Conservation (phyloP, 495 filamentous ascomycete genomes). For the Parathielavia hyrcaniae region DNA sequence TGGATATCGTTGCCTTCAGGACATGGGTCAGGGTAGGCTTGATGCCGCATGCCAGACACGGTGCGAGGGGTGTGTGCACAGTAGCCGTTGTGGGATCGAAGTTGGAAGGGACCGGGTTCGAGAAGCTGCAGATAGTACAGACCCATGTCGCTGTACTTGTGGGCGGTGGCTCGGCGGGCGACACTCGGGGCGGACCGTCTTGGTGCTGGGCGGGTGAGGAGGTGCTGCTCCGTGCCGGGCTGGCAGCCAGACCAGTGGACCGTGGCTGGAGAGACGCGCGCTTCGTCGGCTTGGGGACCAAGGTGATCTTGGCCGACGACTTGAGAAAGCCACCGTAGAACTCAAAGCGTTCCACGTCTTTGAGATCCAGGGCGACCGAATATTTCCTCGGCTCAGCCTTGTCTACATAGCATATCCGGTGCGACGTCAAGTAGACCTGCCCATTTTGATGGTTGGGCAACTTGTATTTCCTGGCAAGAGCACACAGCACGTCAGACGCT, state of each 20-base stretch:
- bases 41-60: slow-evolving; percentile 91
- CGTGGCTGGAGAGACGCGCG: slow-evolving; percentile 46
- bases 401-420: slow-evolving; percentile 92
- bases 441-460: slow-evolving; percentile 91
- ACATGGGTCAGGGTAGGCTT: slow-evolving; percentile 77
- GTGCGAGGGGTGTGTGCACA: slow-evolving; percentile 66
- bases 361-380: slow-evolving; percentile 79
- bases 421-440: slow-evolving; percentile 91
- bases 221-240: slow-evolving; percentile 40
- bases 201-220: slow-evolving; percentile 45
- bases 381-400: slow-evolving; percentile 78
- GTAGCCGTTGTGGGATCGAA: slow-evolving; percentile 78
- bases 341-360: slow-evolving; percentile 84
- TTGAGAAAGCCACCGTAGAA: slow-evolving; percentile 93
- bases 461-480: slow-evolving; percentile 72
- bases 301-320: slow-evolving; percentile 86
- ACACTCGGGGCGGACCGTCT: slow-evolving; percentile 45
- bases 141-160: slow-evolving; percentile 80
- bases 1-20: slow-evolving; percentile 75
- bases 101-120: slow-evolving; percentile 90
- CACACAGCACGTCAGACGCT: slow-evolving; percentile 17
- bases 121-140: slow-evolving; percentile 93
- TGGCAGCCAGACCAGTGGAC: slow-evolving; percentile 31
- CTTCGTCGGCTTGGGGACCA: slow-evolving; percentile 70
- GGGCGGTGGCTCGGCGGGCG: slow-evolving; percentile 44